Conservation (phyloP, 306 rosid genomes). For the Aeschynomene evenia region DNA sequence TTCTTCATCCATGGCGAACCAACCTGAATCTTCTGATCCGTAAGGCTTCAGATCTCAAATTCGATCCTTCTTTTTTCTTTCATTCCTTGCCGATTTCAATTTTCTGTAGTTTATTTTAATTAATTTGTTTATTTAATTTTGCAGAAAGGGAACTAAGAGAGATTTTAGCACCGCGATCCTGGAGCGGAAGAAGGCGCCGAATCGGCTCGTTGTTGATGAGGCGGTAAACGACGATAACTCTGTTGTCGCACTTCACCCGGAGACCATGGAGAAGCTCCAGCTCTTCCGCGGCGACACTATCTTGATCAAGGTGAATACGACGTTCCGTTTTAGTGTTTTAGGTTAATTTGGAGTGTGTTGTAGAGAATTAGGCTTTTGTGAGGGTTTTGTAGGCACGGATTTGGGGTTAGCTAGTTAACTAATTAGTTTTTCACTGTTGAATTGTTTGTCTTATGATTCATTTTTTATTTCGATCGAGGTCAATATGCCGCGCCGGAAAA, state of each 20-base stretch:
- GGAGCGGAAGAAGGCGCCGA: constrained; percentile 91
- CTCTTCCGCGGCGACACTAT: constrained; percentile 93
- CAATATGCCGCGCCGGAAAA: too few species aligned
- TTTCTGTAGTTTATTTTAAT: neutral
- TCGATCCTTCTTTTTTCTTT: neutral
- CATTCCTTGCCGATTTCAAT: neutral
- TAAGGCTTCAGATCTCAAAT: constrained; percentile 41
- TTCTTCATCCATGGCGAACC: constrained; percentile 55
- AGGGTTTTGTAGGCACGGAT: neutral
- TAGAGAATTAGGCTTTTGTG: too few species aligned
- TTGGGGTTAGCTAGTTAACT: too few species aligned
- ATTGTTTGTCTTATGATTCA: too few species aligned
- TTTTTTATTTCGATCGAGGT: too few species aligned
- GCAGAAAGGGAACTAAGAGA: constrained; percentile 79
- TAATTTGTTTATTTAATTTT: neutral
- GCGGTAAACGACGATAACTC: constrained; percentile 94
- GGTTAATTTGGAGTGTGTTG: too few species aligned
- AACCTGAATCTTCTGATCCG: constrained; percentile 85
- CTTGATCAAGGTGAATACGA: constrained; percentile 63
- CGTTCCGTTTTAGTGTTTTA: too few species aligned
- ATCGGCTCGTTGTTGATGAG: constrained; percentile 91
- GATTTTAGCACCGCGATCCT: constrained; percentile 89
- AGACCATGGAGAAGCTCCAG: constrained; percentile 89
- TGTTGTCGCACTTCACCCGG: constrained; percentile 86
- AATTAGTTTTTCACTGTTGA: too few species aligned